Conservation (phyloP, 176 grass and related monocot genomes). For the Triticum aestivum region IWGSC_CS_RefSeq_v2.1 NC_057795.1:143267477-143267976, state of each 20-base stretch:
- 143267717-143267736: slow-evolving; percentile 72
- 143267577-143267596: slow-evolving; percentile 60
- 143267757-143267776: slow-evolving; percentile 68
- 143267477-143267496: slow-evolving; percentile 96
- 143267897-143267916: neutral
- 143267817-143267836: slow-evolving; percentile 80
- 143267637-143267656: slow-evolving; percentile 76
- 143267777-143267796: slow-evolving; percentile 85
- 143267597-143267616: slow-evolving; percentile 90
- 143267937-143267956: too few relatives aligned
- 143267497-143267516: slow-evolving; percentile 88
- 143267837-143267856: slow-evolving; percentile 53
- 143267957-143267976: too few relatives aligned
- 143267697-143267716: slow-evolving; percentile 51
- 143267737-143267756: slow-evolving; percentile 79
- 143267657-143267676: slow-evolving; percentile 42
- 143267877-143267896: neutral
- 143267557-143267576: slow-evolving; percentile 58
- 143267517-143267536: slow-evolving; percentile 87
- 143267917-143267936: neutral
- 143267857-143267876: neutral
- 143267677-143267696: slow-evolving; percentile 57
- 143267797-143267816: slow-evolving; percentile 72
- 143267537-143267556: slow-evolving; percentile 74
- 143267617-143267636: slow-evolving; percentile 88